Evolutionary conservation across 108 stramenopile genomes (phyloP), one percentile per base, ranked within the genome.

Genomic region (Phaeodactylum tricornutum): DNA sequence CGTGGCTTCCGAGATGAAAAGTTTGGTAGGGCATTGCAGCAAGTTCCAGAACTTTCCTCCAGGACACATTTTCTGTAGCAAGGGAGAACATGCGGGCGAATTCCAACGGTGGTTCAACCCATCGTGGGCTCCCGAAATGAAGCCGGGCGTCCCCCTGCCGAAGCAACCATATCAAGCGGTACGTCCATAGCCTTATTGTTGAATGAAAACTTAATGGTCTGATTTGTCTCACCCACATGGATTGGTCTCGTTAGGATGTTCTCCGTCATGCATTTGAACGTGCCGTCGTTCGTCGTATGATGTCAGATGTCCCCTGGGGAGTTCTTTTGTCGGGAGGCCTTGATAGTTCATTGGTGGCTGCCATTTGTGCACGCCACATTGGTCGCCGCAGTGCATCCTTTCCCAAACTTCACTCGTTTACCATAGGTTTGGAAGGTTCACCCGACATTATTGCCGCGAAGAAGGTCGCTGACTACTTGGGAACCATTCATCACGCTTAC

Each of bases 291-390:
- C 71, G 92, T 38, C 87, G 95, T 44, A 95, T 96, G 94, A 98
- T 98, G 97, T 87, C 91, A 35, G 97, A 98, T 69, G 95, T 96
- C n/a, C 95, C 94, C 25, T 96, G 94, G 94, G 97, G 97, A 33
- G 94, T 98, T 31, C 85, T 98, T 43, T 80, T 98, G 36, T 87
- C 84, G 5, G 97, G 97, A 31, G 97, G 97, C 23, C 77, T 98
- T 29, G 97, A 98, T 64, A 96, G 94, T 16, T 94, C 93, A 19
- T 75, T 98, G 48, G 96, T 98, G 32, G 94, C 94, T 38, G 79
- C 88, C 19, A 82, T 98, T 61, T 94, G 93, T 38, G 73, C 87
- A 17, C 86, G 96, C 57, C 75, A 94, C 50, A 72, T 90, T 45
- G 62, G 74, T 23, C 85, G 87, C 49, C 77, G 80, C 29, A 77